Conservation (phyloP, 106 monocot genomes). For the Cymbidium sinense region DNA sequence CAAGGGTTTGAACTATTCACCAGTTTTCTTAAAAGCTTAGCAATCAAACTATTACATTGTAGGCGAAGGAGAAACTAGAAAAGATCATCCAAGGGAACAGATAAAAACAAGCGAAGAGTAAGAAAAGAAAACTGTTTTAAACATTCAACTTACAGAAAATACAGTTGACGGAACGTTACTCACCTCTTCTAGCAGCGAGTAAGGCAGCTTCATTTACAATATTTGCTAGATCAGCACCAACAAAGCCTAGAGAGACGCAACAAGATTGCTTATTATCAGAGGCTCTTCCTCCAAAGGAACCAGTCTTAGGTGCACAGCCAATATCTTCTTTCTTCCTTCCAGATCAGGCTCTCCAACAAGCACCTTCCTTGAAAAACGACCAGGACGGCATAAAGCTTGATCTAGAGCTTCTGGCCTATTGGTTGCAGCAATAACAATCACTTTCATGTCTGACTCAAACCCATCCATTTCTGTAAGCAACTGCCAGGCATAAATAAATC, state of each 20-base stretch:
- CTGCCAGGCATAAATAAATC: constrained; percentile 25
- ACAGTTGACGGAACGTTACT: not conserved
- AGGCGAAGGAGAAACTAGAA: not conserved
- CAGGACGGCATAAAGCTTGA: constrained; percentile 78
- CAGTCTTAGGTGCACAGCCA: constrained; percentile 67
- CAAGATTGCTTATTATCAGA: constrained; percentile 55
- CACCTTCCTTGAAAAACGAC: constrained; percentile 92
- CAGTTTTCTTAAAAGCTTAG: not conserved
- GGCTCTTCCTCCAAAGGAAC: constrained; percentile 75
- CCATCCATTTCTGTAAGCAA: constrained; percentile 97
- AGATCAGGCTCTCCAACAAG: constrained; percentile 83
- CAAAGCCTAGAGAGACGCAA: constrained; percentile 76
- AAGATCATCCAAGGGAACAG: not conserved
- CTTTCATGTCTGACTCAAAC: constrained; percentile 77
- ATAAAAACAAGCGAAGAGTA: not conserved
- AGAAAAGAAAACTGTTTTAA: not conserved
- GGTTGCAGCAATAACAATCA: constrained; percentile 88
- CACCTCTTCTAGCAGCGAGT: constrained; percentile 91
- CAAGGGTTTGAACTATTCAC: not conserved
- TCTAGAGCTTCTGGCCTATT: constrained; percentile 93
- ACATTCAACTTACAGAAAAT: not conserved
- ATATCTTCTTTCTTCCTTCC: constrained; percentile 78
- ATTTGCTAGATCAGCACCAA: constrained; percentile 92
- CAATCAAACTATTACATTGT: too few species aligned
- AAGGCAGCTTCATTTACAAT: constrained; percentile 92